Conservation (phyloP, 768 basidiomycete genomes). For the Amanita pallidorosea region DNA sequence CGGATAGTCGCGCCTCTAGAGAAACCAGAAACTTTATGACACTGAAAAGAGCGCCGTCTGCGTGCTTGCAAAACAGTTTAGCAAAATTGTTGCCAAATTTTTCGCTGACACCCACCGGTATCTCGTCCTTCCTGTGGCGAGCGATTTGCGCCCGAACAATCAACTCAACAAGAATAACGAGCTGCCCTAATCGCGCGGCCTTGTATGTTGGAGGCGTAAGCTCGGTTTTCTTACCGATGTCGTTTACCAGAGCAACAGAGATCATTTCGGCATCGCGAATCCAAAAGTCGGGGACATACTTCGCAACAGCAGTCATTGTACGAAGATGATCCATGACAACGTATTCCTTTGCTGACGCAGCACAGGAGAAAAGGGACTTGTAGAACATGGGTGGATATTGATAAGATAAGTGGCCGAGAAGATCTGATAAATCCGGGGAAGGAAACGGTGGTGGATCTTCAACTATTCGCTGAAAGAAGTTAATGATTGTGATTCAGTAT, state of each 20-base stretch:
- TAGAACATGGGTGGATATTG: conserved; percentile 55
- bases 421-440: conserved; percentile 30
- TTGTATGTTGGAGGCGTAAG: conserved; percentile 25
- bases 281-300: conserved; percentile 56
- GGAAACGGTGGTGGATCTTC: conserved; percentile 42
- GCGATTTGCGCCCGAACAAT: conserved; percentile 38
- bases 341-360: conserved; percentile 52
- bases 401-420: conserved; percentile 42
- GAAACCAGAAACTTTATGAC: conserved; percentile 34
- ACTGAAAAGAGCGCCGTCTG: conserved; percentile 6
- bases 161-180: conserved; percentile 49
- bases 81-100: not conserved
- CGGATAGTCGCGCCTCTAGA: conserved; percentile 46
- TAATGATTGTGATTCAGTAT: not conserved
- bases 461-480: conserved; percentile 34
- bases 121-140: conserved; percentile 28
- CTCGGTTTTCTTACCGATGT: conserved; percentile 20
- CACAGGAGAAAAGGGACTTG: conserved; percentile 62
- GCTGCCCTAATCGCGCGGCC: conserved; percentile 49
- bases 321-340: conserved; percentile 49
- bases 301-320: conserved; percentile 37
- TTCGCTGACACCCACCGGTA: conserved; percentile 8
- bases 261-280: conserved; percentile 65
- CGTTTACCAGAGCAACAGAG: conserved; percentile 55
- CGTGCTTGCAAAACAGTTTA: not conserved